phyloP scores from a whole-genome alignment of 2,329 filamentous ascomycete genomes.

The Aspergillus terreus region DNA sequence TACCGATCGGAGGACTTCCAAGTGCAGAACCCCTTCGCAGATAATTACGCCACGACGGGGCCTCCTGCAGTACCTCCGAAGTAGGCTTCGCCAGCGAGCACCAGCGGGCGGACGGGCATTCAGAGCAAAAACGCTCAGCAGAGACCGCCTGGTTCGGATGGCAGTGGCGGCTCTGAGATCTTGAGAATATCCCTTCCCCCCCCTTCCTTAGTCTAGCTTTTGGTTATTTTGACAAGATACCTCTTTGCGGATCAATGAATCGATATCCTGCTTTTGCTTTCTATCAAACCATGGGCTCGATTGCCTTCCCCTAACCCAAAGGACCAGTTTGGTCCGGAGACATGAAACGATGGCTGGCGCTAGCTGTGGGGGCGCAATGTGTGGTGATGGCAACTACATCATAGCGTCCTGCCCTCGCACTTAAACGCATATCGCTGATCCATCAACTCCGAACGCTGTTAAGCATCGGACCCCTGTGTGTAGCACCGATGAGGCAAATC shows the following conservation, averaged over 20 bases:
- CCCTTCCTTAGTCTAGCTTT: neutral
- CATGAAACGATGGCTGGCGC: neutral
- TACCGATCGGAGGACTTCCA: conserved; percentile 38
- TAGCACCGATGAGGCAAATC: neutral
- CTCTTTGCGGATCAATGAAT: conserved; percentile 6
- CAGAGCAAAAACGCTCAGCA: neutral
- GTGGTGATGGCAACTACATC: no score
- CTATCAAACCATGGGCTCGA: neutral
- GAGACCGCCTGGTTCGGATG: neutral
- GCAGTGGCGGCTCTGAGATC: neutral
- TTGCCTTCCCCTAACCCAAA: neutral
- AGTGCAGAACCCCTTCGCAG: conserved; percentile 41
- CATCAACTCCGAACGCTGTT: neutral
- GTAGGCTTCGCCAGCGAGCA: neutral
- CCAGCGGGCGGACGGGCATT: neutral
- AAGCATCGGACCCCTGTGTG: neutral
- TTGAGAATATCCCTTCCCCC: neutral
- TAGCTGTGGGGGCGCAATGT: neutral
- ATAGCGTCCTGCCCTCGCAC: no score
- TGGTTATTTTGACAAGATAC: conserved; percentile 5
- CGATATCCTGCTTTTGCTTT: neutral
- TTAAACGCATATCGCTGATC: neutral
- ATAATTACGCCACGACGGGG: conserved; percentile 21
- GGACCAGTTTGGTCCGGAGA: neutral
- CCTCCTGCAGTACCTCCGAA: conserved; percentile 12